These are phyloP conservation scores for Aspergillus felis DNA, from an alignment of 2,329 filamentous ascomycete species.

Conservation along the genomic window DNA sequence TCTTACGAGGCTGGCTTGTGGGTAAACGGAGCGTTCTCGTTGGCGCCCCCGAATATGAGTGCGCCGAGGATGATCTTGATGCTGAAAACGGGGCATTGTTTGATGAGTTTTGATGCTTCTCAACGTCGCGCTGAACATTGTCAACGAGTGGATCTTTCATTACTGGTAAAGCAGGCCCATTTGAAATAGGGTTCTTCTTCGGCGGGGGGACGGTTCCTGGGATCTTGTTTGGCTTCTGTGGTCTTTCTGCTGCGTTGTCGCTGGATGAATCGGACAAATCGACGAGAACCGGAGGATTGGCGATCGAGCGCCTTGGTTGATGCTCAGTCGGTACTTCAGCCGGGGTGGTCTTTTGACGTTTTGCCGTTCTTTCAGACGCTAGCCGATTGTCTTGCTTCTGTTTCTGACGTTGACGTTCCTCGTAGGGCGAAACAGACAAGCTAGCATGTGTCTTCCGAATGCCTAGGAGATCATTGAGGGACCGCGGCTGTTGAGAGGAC, in stretches of 20 bases:
- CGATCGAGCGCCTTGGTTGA: slow-evolving; percentile 2
- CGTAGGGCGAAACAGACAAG: slow-evolving; percentile 65
- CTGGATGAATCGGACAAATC: slow-evolving; percentile 18
- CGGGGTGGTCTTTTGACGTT: slow-evolving; percentile 28
- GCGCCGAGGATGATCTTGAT: not conserved
- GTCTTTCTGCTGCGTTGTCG: not conserved
- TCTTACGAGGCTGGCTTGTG: slow-evolving; percentile 37
- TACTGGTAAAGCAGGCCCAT: not conserved
- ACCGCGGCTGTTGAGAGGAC: slow-evolving; percentile 48
- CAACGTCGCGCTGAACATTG: not conserved
- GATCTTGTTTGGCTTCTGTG: not conserved
- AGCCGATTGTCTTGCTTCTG: slow-evolving; percentile 8
- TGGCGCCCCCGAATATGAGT: slow-evolving; percentile 6
- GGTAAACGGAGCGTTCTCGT: slow-evolving; percentile 30
- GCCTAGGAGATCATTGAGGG: slow-evolving; percentile 62
- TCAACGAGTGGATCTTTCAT: not conserved
- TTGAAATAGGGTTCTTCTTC: not conserved
- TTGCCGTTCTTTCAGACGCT: slow-evolving; percentile 25
- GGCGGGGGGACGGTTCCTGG: not conserved
- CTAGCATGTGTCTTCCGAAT: slow-evolving; percentile 61
- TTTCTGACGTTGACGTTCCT: slow-evolving; percentile 33
- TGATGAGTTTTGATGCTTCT: not conserved
- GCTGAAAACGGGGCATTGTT: not conserved
- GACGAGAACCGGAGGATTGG: slow-evolving; percentile 13
- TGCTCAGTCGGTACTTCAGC: slow-evolving; percentile 8